Conservation (phyloP, 371 early-diverging fungal genomes). For the Apophysomyces trapeziformis region DNA sequence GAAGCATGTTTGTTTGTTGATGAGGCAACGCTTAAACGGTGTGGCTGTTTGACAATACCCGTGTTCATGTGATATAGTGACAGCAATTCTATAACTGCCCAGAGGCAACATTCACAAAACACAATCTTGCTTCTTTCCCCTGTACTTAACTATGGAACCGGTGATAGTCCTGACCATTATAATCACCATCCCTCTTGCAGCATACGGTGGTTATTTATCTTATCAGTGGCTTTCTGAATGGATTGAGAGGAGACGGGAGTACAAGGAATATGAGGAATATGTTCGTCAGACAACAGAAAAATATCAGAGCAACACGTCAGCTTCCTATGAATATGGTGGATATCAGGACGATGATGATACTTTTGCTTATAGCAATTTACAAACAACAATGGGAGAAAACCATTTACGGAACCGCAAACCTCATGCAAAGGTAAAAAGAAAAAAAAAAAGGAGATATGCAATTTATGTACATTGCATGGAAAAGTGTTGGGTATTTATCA, state of each 20-base stretch:
- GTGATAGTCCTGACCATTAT: constrained; percentile 23
- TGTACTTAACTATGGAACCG: constrained; percentile 31
- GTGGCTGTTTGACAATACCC: neutral
- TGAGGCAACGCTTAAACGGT: constrained; percentile 1
- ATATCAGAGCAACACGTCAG: neutral
- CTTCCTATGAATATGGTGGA: constrained; percentile 11
- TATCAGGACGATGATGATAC: constrained; percentile 26
- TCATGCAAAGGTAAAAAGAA: neutral
- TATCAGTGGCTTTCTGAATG: constrained; percentile 27
- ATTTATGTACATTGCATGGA: neutral
- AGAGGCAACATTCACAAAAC: neutral
- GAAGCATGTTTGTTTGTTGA: neutral
- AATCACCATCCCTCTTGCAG: constrained; percentile 21
- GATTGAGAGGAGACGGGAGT: constrained; percentile 31
- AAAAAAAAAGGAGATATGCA: neutral
- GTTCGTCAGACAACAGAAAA: constrained; percentile 32
- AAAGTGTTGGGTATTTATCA: neutral
- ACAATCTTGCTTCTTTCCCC: neutral
- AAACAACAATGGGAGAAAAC: neutral
- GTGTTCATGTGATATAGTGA: constrained; percentile 1
- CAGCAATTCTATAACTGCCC: constrained; percentile 1
- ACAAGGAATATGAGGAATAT: constrained; percentile 37
- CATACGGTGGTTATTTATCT: constrained; percentile 36
- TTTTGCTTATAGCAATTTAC: constrained; percentile 12
- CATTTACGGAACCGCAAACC: neutral